Base-by-base conservation (phyloP, 805 yeast genomes). In the Yueomyces sinensis region DNA sequence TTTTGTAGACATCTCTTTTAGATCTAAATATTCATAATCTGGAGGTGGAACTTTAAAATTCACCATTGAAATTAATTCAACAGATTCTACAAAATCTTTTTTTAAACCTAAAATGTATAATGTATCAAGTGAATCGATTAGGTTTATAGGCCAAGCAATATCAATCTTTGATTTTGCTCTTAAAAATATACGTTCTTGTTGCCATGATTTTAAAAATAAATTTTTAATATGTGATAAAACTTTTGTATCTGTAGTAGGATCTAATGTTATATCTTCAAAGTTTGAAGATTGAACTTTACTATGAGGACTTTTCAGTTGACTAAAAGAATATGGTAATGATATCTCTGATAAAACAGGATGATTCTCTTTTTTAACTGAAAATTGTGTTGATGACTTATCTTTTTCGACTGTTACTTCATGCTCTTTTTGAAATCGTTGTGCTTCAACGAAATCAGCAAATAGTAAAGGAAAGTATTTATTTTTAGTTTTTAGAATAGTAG, bases 81-180 rank as follows among this genome's bases (percentile, higher is more conserved):
- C 42, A 0, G 68, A 70, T 16, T 52, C 56, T 3, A 52, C 40
- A 31, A 65, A 61, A 35, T 68, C 67, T 3, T 51, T 50, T 3
- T 46, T 42, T 30, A 68, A 53, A 7, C 55, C 65, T 65, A 72
- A 61, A n/a, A 73, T 48, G 35, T 51, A 54, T 30, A 73, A 45
- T 1, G 76, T 65, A 42, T 73, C 79, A 25, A 74, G 44, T 1
- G 74, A 54, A 39, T 73, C 79, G 5, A 73, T 56, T 15, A 65
- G 31, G 3, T 72, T 61, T 4, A 70, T 54, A 4, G 73, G 67
- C 75, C 74, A 70, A 13, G 20, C 31, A 16, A 22, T 23, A 13
- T 36, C 32, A 7, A 31, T 15, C 16, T 28, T 27, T n/a, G 23
- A 30, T 18, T 17, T 37, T 22, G 33, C 32, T 23, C 20, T 36